Evolutionary conservation across 495 filamentous ascomycete genomes (phyloP), one percentile per base, ranked within the genome.

Genomic region (Darksidea phi): DNA sequence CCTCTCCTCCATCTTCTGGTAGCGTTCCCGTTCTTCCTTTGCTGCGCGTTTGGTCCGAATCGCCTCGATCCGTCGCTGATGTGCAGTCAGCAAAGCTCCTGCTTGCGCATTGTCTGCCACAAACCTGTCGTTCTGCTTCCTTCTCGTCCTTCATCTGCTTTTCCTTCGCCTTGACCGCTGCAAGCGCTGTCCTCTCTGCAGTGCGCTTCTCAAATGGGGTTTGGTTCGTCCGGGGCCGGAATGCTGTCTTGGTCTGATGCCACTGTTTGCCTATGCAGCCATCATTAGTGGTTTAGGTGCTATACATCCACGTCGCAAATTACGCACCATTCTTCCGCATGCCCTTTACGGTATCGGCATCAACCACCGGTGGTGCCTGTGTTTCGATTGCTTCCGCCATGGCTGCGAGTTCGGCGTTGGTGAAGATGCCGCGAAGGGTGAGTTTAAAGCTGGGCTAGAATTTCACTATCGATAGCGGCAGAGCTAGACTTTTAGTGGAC

Each of bases 111-210:
- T 32, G 18, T 20, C 28, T 10, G 8, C 12, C n/a, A 21, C 74
- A 60, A 74, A 96, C 91, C 81, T 93, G 80, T 79, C 90, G 79
- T 70, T 88, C 90, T 8, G 86, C 84, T 70, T 95, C 90, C 73
- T 95, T 96, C 77, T 97, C 94, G 5, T 90, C 88, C 76, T 94
- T 96, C 86, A 98, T 86, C 71, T 96, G 91, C 70, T 86, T 88
- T 75, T 97, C 94, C 56, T 86, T 88, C 18, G 91, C 88, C 76
- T 96, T 98, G 61, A 87, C 82, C 1, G 87, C 83, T 0, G 85
- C 80, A 56, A 86, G 77, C 6, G 85, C 82, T 54, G 82, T 82
- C 50, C 87, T 81, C 37, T 80, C 73, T 65, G 83, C 84, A 32
- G 82, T 73, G 37, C 93, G 86, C 71, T 90, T 84, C 61, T 86